A percentile compares a stretch with the other conserved stretches of the same genome.
Conservation (phyloP, 257 asterid species). For the Perilla frutescens region DNA sequence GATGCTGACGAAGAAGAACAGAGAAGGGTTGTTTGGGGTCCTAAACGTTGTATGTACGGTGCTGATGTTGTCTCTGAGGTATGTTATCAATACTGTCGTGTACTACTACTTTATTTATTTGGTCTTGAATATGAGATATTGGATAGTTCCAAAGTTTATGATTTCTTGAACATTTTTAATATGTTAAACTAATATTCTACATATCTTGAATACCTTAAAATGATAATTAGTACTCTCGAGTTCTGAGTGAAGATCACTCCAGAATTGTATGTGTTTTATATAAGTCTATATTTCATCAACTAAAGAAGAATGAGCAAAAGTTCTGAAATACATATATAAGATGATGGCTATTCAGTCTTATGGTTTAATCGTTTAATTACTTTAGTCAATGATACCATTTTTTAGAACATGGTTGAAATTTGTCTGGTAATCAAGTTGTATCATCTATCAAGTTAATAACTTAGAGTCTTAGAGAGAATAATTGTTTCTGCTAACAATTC, state of each 20-base stretch:
- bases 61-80: conserved; percentile 62
- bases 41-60: conserved; percentile 45
- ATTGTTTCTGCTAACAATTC: no score
- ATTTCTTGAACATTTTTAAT: neutral
- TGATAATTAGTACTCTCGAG: neutral
- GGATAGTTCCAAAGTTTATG: neutral
- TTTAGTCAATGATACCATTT: neutral
- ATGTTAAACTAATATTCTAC: neutral
- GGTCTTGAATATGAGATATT: conserved; percentile 11
- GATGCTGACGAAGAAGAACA: conserved; percentile 66
- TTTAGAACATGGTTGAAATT: no score
- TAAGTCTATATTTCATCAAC: conserved; percentile 2
- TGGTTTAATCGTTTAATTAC: neutral
- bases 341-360: neutral
- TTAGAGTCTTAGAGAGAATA: no score
- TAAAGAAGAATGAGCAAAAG: neutral
- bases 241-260: conserved; percentile 16
- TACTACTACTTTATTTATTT: conserved; percentile 2
- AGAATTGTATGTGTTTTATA: neutral
- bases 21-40: conserved; percentile 59
- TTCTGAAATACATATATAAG: neutral
- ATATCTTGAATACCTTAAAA: neutral
- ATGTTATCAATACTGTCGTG: neutral
- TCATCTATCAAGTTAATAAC: no score
- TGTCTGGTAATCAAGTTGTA: no score